Base-by-base conservation (phyloP, 1,284 basidiomycete genomes). In the Sphagnurus paluster region DNA sequence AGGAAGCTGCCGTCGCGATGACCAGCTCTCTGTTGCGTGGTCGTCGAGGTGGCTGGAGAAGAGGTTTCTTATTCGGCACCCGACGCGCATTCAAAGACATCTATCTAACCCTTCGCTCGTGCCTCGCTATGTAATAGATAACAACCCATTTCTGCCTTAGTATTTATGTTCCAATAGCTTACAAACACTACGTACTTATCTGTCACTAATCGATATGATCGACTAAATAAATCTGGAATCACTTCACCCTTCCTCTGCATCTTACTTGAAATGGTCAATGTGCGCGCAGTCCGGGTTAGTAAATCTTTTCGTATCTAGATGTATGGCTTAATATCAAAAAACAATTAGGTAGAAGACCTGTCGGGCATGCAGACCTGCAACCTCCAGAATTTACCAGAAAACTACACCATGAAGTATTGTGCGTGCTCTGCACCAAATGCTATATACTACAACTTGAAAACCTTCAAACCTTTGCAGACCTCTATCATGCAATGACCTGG, bases 401-500 rank as follows among this genome's bases (percentile, higher is more conserved):
- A 95, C 66, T 95, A 95, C 64, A 87, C 87, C 1, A 87, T 96
- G 82, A 92, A 87, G 69, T 97, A 95, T 64, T 97, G 93, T 92
- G 46, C 49, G 66, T 50, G n/a, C n/a, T n/a, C n/a, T n/a, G n/a
- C n/a, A n/a, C n/a, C n/a, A n/a, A n/a, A n/a, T n/a, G n/a, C n/a
- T n/a, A n/a, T n/a, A n/a, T n/a, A n/a, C n/a, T n/a, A n/a, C n/a
- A n/a, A n/a, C n/a, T n/a, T n/a, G n/a, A n/a, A n/a, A n/a, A n/a
- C n/a, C n/a, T n/a, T n/a, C n/a, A n/a, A n/a, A n/a, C n/a, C n/a
- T 14, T 17, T 21, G 25, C 25, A 98, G 95, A 98, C 67, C 75
- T 98, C 46, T 98, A 98, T 67, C 97, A 99, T 66, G 83, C 87
- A 3, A 75, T 98, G 67, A 94, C 94, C 21, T 99, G 97, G 97